phyloP scores from a whole-genome alignment of 164 flowering plant genomes.

The Dillenia turbinata region DNA sequence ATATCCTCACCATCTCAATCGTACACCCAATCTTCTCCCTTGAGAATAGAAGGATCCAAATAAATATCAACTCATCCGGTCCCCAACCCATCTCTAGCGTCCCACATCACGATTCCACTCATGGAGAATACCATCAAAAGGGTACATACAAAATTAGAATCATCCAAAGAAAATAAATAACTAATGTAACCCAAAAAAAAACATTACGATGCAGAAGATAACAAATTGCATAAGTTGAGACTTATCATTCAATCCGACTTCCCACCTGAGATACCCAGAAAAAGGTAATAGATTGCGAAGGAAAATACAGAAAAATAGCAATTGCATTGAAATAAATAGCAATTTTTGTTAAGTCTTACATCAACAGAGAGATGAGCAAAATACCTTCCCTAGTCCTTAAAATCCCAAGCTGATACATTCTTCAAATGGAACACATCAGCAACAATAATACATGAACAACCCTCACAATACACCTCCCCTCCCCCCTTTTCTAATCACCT shows the following conservation, averaged over 20 bases:
- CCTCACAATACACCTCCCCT: neutral
- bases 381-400: neutral
- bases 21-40: constrained; percentile 3
- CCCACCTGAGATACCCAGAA: no score
- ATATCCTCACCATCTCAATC: constrained; percentile 3
- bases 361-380: neutral
- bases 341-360: constrained; percentile 16
- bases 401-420: neutral
- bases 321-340: constrained; percentile 9
- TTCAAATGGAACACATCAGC: constrained; percentile 1
- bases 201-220: no score
- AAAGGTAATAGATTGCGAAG: no score
- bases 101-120: neutral
- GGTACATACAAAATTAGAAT: no score
- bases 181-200: no score
- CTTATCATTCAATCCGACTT: no score
- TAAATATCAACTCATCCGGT: constrained; percentile 11
- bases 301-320: neutral
- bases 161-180: no score
- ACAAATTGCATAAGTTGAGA: no score
- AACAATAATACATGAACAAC: neutral
- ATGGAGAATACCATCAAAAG: neutral
- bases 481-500: neutral
- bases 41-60: constrained; percentile 8
- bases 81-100: neutral